phyloP scores from a whole-genome alignment of 495 filamentous ascomycete species.

The Endocarpon pusillum region DNA sequence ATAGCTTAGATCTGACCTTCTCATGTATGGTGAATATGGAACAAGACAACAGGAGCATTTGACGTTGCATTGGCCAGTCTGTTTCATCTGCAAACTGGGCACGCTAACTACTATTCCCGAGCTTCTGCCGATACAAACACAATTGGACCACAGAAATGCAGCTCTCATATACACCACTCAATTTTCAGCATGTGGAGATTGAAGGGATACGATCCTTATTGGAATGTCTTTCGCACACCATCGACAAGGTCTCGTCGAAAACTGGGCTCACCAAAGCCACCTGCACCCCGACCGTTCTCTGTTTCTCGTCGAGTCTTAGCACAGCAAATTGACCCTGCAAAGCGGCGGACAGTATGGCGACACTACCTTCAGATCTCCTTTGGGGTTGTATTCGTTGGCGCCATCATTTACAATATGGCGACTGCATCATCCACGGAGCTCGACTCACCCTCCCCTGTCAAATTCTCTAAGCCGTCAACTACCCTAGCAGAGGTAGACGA shows the following conservation, averaged over 20 bases:
- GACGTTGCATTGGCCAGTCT: too few relatives aligned
- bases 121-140: too few relatives aligned
- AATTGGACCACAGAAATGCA: too few relatives aligned
- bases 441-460: conserved; percentile 49
- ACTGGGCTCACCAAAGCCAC: conserved; percentile 21
- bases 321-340: conserved; percentile 11
- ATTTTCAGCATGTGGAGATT: too few relatives aligned
- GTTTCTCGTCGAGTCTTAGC: conserved; percentile 12
- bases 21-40: too few relatives aligned
- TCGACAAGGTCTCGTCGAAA: conserved; percentile 4
- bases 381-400: conserved; percentile 42
- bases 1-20: too few relatives aligned
- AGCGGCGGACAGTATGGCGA: conserved; percentile 25
- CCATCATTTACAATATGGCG: conserved; percentile 53
- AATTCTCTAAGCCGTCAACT: conserved; percentile 25
- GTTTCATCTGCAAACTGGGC: too few relatives aligned
- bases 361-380: conserved; percentile 40
- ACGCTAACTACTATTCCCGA: too few relatives aligned
- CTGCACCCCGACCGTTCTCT: conserved; percentile 24
- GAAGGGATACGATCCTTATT: too few relatives aligned
- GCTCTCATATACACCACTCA: too few relatives aligned
- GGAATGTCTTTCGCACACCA: background rate
- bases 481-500: conserved; percentile 26
- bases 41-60: too few relatives aligned
- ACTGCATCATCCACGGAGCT: conserved; percentile 33